A percentile compares a stretch with the other conserved stretches of the same genome.
Conservation (phyloP, 2,329 filamentous ascomycete genomes). For the Sclerotinia borealis region DNA sequence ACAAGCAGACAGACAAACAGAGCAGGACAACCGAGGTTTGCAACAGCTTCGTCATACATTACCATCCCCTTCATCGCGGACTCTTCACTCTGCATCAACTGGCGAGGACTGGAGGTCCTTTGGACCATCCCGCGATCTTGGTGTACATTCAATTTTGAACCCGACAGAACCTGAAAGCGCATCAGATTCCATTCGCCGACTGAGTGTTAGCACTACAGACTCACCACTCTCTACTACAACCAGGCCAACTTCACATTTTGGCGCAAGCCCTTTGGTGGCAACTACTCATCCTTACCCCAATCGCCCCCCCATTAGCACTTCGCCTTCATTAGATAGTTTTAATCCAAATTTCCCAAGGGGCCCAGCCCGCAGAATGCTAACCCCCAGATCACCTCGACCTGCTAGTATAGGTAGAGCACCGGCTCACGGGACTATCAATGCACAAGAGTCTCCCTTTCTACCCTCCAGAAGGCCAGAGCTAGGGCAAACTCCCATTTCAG, state of each 20-base stretch:
- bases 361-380: slow-evolving; percentile 25
- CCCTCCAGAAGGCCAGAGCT: slow-evolving; percentile 39
- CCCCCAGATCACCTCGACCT: slow-evolving; percentile 40
- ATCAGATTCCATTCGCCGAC: slow-evolving; percentile 17
- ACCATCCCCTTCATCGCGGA: slow-evolving; percentile 21
- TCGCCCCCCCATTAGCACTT: slow-evolving; percentile 21
- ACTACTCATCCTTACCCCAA: slow-evolving; percentile 21
- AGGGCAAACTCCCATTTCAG: slow-evolving; percentile 33
- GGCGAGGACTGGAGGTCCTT: slow-evolving; percentile 25
- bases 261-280: slow-evolving; percentile 21
- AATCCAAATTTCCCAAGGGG: slow-evolving; percentile 25
- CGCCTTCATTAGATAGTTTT: slow-evolving; percentile 20
- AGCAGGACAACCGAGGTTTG: slow-evolving; percentile 21
- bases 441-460: slow-evolving; percentile 43
- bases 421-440: slow-evolving; percentile 41
- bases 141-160: slow-evolving; percentile 34
- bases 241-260: slow-evolving; percentile 21
- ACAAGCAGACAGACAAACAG: slow-evolving; percentile 24
- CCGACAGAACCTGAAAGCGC: slow-evolving; percentile 29
- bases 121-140: slow-evolving; percentile 29
- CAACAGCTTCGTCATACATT: slow-evolving; percentile 18
- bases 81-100: slow-evolving; percentile 15
- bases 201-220: slow-evolving; percentile 21
- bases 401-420: slow-evolving; percentile 43
- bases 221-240: slow-evolving; percentile 23